Base-by-base conservation (phyloP, 2,329 filamentous ascomycete genomes). In the Fusarium sublunatum region DNA sequence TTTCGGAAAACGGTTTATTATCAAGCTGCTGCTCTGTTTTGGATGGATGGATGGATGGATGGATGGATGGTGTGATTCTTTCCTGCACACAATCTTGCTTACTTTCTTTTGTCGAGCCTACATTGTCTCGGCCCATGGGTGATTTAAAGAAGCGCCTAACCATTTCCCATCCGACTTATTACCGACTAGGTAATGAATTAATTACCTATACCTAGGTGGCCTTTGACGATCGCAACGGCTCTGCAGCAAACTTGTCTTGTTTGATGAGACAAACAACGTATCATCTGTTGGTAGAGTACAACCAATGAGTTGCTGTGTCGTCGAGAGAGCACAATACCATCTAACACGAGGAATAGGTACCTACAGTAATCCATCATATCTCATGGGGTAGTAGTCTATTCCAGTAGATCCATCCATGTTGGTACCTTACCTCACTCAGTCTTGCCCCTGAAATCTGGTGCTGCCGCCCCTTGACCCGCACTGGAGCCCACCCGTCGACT, bases 371-470 rank as follows among this genome's bases (percentile, higher is more conserved):
- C n/a, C n/a, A n/a, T n/a, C n/a, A n/a, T n/a, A 34, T n/a, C 6
- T 12, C 31, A 34, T n/a, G 31, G 31, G 31, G 29, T 31, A 29
- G 19, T 19, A 19, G 19, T 29, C 31, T 12, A 32, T 11, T 13
- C 6, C 12, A 11, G 5, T 32, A 34, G 13, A 34, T 34, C 31
- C 31, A 60, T 56, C 63, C 63, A 53, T 66, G 62, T 41, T 49
- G 48, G 51, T 12, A 34, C 31, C 31, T 12, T 12, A 31, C 19
- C 19, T 19, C 19, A 19, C 19, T 28, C 43, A 64, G 58, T 43
- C 62, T 60, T 67, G 64, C 64, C 64, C 64, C 64, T 67, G 64
- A 67, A 67, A 67, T 67, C 64, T 67, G 56, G 59, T 61, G 60
- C 64, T 67, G 54, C 59, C 40, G 31, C 54, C 58, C 62, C 64